Percentiles rank a stretch among this genome's conserved stretches.
Evolutionary conservation across 176 grass and related monocot genomes (phyloP).

Genomic region (Oryza glaberrima): DNA sequence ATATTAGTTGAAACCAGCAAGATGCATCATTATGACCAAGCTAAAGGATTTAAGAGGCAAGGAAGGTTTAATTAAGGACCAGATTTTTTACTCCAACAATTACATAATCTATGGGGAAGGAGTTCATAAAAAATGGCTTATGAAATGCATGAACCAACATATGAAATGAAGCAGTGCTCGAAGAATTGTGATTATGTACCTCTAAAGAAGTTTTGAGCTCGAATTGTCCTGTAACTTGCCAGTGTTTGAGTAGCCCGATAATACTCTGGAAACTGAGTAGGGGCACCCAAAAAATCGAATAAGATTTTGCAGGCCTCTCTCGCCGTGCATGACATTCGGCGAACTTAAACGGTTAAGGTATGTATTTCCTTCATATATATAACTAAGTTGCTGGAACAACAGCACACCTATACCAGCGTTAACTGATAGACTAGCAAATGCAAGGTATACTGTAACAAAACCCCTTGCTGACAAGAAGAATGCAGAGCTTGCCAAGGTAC

Average conservation of each 20-base stretch:
- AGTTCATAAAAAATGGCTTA: neutral
- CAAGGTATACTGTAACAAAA: conserved; percentile 81
- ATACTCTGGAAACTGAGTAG: conserved; percentile 61
- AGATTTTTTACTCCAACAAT: neutral
- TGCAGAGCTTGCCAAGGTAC: conserved; percentile 59
- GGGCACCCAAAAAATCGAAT: conserved; percentile 83
- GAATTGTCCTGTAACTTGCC: conserved; percentile 72
- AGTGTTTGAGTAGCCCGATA: conserved; percentile 54
- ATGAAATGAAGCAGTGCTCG: neutral
- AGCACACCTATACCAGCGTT: conserved; percentile 81
- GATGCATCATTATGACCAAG: neutral
- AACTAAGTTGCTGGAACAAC: conserved; percentile 91
- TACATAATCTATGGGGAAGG: neutral
- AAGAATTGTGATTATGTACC: conserved; percentile 32
- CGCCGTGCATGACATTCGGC: conserved; percentile 49
- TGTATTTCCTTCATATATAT: conserved; percentile 86
- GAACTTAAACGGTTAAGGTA: conserved; percentile 73
- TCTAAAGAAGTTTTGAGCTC: conserved; percentile 69
- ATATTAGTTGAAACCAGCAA: conserved; percentile 16
- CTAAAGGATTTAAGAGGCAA: neutral
- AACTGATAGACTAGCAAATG: conserved; percentile 84
- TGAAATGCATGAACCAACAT: neutral
- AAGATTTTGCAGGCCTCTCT: conserved; percentile 79
- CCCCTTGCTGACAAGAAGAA: conserved; percentile 88
- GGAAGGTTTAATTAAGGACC: neutral